Evolutionary conservation across 169 alveolate species (phyloP), one percentile per base, ranked within the genome.

Genomic region (Plasmodium gonderi): DNA sequence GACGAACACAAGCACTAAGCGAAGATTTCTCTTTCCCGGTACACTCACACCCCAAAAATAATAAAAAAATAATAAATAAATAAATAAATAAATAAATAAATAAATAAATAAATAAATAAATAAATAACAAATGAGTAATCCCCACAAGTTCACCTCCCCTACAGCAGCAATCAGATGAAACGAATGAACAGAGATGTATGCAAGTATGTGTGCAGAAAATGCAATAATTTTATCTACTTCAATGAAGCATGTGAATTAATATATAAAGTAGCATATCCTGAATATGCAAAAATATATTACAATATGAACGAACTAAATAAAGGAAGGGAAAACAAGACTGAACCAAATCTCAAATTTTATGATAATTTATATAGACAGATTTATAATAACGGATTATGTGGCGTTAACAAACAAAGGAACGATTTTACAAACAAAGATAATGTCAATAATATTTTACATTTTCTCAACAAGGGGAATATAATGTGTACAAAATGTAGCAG

Each of bases 361-460:
- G 92, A 83, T 60, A 83, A 83, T 49, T 42, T 83, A 36, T 83
- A 69, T 29, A 69, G 92, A 14, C 92, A 83, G 38, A 69, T 83
- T 17, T 83, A 83, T 20, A 49, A 14, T 31, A 83, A 72, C 42
- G 92, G 92, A 12, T 47, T 83, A 9, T 83, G 92, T 69, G 92
- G 92, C 2, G 92, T 83, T 69, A 83, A 83, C 42, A 83, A 83
- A 72, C 92, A 83, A 49, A 83, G 75, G 45, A 83, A 83, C n/a
- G 82, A 69, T 40, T 83, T 83, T 69, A 20, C 65, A 14, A 83
- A 83, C 49, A 83, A 83, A 60, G 92, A 83, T 83, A 76, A 76
- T 26, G 40, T 83, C 40, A 29, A 83, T 11, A 83, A 83, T 33
- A 76, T 83, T 11, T 80, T 83, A 29, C 33, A 6, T 36, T 72